Evolutionary conservation across 805 yeast genomes (phyloP).

Genomic region (Schwanniomyces yamadae): DNA sequence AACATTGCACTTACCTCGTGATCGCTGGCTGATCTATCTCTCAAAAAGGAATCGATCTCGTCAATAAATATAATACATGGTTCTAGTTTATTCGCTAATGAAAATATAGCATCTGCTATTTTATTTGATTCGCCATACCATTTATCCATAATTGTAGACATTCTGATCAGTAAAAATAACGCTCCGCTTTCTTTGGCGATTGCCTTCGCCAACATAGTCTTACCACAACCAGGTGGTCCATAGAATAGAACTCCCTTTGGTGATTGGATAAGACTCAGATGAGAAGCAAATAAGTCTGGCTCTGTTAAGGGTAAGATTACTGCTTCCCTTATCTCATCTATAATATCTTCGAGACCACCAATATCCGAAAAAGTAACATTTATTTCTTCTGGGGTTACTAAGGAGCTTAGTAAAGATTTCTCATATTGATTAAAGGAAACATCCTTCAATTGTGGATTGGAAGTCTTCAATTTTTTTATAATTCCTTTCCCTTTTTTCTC

Average conservation of each 20-base stretch:
- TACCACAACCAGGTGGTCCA: conserved; percentile 98
- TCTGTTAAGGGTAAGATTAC: conserved; percentile 79
- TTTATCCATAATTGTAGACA: conserved; percentile 94
- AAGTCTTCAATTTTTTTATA: conserved; percentile 33
- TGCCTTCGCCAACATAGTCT: conserved; percentile 96
- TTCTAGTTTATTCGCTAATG: conserved; percentile 82
- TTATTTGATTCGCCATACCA: conserved; percentile 98
- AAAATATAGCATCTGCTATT: conserved; percentile 87
- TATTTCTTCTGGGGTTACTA: conserved; percentile 83
- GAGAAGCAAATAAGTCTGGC: conserved; percentile 72
- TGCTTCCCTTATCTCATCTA: conserved; percentile 83
- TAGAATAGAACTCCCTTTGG: conserved; percentile 92
- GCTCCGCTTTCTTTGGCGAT: conserved; percentile 91
- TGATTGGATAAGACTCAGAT: conserved; percentile 70
- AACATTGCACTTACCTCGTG: conserved; percentile 95
- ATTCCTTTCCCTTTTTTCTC: conserved; percentile 57
- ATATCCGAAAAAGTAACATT: conserved; percentile 73
- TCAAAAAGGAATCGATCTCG: conserved; percentile 90
- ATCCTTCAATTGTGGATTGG: conserved; percentile 57
- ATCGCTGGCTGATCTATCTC: conserved; percentile 80
- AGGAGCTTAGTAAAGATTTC: conserved; percentile 68
- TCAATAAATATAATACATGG: conserved; percentile 96
- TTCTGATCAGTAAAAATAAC: conserved; percentile 82
- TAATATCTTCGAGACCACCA: conserved; percentile 82
- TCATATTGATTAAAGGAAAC: conserved; percentile 72